phyloP scores from a whole-genome alignment of 2,329 filamentous ascomycete genomes.

The Sporothrix brasiliensis region DNA sequence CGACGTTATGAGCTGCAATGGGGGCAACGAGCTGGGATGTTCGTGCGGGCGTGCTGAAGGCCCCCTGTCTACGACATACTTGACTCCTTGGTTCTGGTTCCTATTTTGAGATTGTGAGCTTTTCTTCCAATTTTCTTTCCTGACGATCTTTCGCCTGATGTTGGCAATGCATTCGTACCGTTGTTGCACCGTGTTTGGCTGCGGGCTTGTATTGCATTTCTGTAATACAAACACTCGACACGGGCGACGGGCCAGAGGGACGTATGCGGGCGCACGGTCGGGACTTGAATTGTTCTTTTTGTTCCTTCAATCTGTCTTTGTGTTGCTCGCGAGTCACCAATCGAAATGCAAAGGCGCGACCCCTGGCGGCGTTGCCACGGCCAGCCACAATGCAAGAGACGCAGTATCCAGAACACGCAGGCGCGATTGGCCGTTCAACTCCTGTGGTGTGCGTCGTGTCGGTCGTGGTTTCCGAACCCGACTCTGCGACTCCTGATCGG shows the following conservation, averaged over 20 bases:
- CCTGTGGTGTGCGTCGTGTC: constrained; percentile 15
- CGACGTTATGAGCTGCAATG: neutral
- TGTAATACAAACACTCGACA: constrained; percentile 15
- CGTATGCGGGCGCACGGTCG: neutral
- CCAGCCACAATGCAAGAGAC: constrained; percentile 27
- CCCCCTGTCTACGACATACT: neutral
- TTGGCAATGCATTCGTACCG: constrained; percentile 2
- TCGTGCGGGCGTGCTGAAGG: constrained; percentile 1
- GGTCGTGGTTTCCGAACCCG: constrained; percentile 27
- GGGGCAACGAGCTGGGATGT: neutral
- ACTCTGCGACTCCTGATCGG: constrained; percentile 30
- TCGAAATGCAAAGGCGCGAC: neutral
- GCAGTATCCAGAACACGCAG: constrained; percentile 16
- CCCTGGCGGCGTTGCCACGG: neutral
- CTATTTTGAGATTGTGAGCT: constrained; percentile 20
- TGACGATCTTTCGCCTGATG: neutral
- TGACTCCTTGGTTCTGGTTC: constrained; percentile 7
- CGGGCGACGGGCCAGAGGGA: neutral
- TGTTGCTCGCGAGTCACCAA: neutral
- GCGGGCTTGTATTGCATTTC: neutral
- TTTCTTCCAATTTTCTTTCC: neutral
- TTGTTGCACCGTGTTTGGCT: neutral
- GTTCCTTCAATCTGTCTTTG: neutral
- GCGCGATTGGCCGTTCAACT: neutral
- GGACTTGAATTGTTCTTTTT: constrained; percentile 19